Evolutionary conservation across 176 grass and related monocot species (phyloP).

Genomic region (Oryza longistaminata): DNA sequence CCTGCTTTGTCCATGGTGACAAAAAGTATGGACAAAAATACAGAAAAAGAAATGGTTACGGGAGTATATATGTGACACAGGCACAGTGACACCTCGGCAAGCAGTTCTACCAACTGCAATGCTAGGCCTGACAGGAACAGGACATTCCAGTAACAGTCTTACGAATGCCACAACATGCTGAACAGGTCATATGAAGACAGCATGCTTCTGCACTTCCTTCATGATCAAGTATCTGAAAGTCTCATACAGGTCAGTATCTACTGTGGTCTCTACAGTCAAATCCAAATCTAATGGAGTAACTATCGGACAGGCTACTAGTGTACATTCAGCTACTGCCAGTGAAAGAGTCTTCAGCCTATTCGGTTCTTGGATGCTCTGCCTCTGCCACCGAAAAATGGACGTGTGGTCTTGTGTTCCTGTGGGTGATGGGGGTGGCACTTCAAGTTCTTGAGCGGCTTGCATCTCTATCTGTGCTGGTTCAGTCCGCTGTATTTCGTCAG

Average conservation of each 20-base stretch:
- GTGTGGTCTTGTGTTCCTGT: background rate
- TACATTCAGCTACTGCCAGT: background rate
- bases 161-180: background rate
- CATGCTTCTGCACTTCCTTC: conserved; percentile 3
- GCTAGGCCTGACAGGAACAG: too few species aligned
- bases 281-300: background rate
- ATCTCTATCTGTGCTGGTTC: background rate
- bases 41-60: too few species aligned
- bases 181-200: background rate
- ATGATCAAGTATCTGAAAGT: conserved; percentile 1
- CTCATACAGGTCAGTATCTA: background rate
- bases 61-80: too few species aligned
- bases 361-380: background rate
- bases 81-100: too few species aligned
- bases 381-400: conserved; percentile 7
- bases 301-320: background rate
- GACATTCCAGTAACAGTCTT: background rate
- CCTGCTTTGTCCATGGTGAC: too few species aligned
- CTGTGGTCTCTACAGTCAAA: background rate
- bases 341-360: background rate
- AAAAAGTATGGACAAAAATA: too few species aligned
- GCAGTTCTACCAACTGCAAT: too few species aligned
- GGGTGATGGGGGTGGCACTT: background rate
- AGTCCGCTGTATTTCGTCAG: background rate
- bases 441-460: background rate